Percentiles rank a stretch among this genome's conserved stretches.
Evolutionary conservation across 495 filamentous ascomycete species (phyloP).

Genomic region (Monascus purpureus): DNA sequence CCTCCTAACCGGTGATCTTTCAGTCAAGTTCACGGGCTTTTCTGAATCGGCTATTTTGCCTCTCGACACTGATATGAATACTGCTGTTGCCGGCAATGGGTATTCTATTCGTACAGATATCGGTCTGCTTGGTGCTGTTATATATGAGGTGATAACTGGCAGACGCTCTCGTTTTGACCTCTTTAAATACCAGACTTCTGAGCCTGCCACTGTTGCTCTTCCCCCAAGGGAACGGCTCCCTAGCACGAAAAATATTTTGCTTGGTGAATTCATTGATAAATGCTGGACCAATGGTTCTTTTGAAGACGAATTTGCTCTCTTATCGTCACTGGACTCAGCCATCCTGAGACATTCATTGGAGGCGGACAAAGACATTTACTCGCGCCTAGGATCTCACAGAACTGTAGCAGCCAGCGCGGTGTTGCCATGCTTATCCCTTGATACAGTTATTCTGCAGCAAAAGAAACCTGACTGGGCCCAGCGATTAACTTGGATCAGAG

Average conservation of each 20-base stretch:
- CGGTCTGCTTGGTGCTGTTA: slow-evolving; percentile 14
- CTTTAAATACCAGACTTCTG: slow-evolving; percentile 10
- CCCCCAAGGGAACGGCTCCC: slow-evolving; percentile 11
- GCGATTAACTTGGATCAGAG: not conserved
- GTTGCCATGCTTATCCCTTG: not conserved
- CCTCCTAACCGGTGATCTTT: slow-evolving; percentile 11
- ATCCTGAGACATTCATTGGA: not conserved
- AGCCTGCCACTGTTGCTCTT: slow-evolving; percentile 9
- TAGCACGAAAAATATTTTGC: slow-evolving; percentile 11
- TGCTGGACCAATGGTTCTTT: slow-evolving; percentile 14
- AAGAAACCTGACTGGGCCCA: not conserved
- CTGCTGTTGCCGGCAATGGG: slow-evolving; percentile 13
- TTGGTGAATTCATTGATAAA: slow-evolving; percentile 16
- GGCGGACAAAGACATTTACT: not conserved
- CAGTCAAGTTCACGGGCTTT: slow-evolving; percentile 17
- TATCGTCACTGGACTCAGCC: not conserved
- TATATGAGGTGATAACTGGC: slow-evolving; percentile 17
- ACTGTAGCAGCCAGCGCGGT: not conserved
- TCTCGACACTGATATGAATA: slow-evolving; percentile 12
- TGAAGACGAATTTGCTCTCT: slow-evolving; percentile 9
- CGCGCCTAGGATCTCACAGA: not conserved
- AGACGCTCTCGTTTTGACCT: slow-evolving; percentile 14
- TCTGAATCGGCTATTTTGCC: slow-evolving; percentile 13
- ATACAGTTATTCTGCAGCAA: not conserved
- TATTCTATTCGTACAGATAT: slow-evolving; percentile 13